Evolutionary conservation across 495 filamentous ascomycete genomes (phyloP).

Genomic region (Aspergillus affinis): DNA sequence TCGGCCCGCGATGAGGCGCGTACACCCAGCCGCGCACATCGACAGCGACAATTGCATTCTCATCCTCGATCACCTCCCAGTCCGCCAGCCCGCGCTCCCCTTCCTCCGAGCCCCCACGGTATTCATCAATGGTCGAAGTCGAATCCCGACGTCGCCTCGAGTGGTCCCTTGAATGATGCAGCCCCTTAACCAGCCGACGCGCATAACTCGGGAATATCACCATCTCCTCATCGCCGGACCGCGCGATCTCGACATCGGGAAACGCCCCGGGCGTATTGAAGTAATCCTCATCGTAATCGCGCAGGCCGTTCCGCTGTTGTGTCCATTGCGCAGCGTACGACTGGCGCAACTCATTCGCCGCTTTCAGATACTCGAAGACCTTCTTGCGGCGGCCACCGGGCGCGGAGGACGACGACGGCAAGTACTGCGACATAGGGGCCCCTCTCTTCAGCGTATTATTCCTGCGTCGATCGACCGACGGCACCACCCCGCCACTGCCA

Average conservation of each 20-base stretch:
- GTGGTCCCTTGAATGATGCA: constrained; percentile 10
- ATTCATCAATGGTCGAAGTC: constrained; percentile 40
- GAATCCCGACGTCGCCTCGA: constrained; percentile 28
- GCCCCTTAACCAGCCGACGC: constrained; percentile 53
- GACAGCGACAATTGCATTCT: constrained; percentile 79
- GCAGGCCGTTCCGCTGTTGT: constrained; percentile 48
- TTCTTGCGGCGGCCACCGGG: constrained; percentile 72
- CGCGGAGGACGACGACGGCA: constrained; percentile 33
- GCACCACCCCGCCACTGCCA: too few species aligned
- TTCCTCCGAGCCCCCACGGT: constrained; percentile 30
- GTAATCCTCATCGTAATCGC: constrained; percentile 52
- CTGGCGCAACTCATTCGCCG: constrained; percentile 88
- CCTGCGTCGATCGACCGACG: neutral
- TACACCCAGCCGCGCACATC: constrained; percentile 96
- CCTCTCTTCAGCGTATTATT: neutral
- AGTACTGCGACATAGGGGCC: neutral
- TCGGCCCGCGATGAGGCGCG: constrained; percentile 77
- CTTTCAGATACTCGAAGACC: constrained; percentile 80
- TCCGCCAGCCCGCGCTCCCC: constrained; percentile 47
- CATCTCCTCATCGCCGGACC: constrained; percentile 85
- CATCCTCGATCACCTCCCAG: constrained; percentile 69
- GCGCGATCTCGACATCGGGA: constrained; percentile 75
- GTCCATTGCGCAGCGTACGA: constrained; percentile 64
- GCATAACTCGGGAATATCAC: constrained; percentile 92
- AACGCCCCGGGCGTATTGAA: constrained; percentile 71